Conservation (phyloP, 257 asterid genomes). For the Primulina huaijiensis region DNA sequence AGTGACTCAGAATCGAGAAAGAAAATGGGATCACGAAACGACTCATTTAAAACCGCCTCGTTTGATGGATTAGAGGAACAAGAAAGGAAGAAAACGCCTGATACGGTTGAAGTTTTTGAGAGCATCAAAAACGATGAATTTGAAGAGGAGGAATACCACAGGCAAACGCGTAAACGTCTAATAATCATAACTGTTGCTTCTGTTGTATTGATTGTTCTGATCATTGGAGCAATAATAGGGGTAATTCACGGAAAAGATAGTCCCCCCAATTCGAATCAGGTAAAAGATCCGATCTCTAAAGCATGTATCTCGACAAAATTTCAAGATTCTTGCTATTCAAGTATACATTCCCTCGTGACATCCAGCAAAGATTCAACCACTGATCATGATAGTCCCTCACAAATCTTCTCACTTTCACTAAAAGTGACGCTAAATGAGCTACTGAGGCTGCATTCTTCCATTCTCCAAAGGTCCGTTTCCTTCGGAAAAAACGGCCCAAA, state of each 20-base stretch:
- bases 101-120: constrained; percentile 25
- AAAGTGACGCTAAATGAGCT: constrained; percentile 31
- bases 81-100: not conserved
- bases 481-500: not conserved
- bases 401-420: constrained; percentile 29
- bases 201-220: constrained; percentile 19
- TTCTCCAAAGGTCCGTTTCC: not conserved
- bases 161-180: constrained; percentile 30
- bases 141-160: constrained; percentile 29
- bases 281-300: constrained; percentile 6
- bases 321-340: constrained; percentile 36
- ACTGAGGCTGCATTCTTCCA: constrained; percentile 5
- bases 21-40: constrained; percentile 22
- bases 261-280: not conserved
- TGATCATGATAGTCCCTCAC: not conserved
- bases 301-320: constrained; percentile 29
- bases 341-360: constrained; percentile 28
- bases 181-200: constrained; percentile 28
- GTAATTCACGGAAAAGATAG: constrained; percentile 1
- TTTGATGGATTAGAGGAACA: constrained; percentile 1
- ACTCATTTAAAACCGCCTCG: constrained; percentile 17
- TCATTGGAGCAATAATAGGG: constrained; percentile 23
- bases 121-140: constrained; percentile 22
- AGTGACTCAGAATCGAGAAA: not conserved
- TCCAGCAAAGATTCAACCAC: constrained; percentile 7